A percentile compares a stretch with the other conserved stretches of the same genome.
Evolutionary conservation across 1,139 yeast species (phyloP).

Genomic region (Wickerhamomyces sp.): DNA sequence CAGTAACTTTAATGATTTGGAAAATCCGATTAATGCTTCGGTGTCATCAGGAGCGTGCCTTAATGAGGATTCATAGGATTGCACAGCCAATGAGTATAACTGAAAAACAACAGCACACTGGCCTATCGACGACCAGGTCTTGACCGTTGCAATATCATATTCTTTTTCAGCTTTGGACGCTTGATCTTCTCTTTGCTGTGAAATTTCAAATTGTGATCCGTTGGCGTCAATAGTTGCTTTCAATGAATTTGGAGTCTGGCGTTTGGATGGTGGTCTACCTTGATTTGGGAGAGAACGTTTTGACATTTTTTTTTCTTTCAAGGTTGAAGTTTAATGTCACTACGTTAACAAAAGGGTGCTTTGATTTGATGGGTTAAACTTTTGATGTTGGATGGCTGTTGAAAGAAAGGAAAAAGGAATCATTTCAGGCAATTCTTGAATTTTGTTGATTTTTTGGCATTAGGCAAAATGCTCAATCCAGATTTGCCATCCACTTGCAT

Average conservation of each 20-base stretch:
- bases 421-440: constrained; percentile 1
- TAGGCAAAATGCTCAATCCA: neutral
- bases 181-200: neutral
- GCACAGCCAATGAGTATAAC: constrained; percentile 36
- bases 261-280: constrained; percentile 12
- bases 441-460: neutral
- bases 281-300: constrained; percentile 15
- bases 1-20: constrained; percentile 35
- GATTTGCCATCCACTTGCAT: constrained; percentile 1
- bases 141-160: constrained; percentile 12
- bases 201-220: neutral
- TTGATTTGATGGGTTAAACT: neutral
- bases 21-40: constrained; percentile 41
- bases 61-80: constrained; percentile 44
- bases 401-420: neutral
- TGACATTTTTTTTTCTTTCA: constrained; percentile 6
- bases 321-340: too few relatives aligned
- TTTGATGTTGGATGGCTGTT: neutral
- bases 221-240: neutral
- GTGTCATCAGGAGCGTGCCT: constrained; percentile 39
- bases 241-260: constrained; percentile 8
- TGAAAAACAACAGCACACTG: constrained; percentile 45
- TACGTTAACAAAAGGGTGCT: neutral
- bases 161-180: constrained; percentile 4
- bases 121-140: constrained; percentile 49